phyloP scores from a whole-genome alignment of 78 protist genomes.

The Corallochytrium limacisporum region DNA sequence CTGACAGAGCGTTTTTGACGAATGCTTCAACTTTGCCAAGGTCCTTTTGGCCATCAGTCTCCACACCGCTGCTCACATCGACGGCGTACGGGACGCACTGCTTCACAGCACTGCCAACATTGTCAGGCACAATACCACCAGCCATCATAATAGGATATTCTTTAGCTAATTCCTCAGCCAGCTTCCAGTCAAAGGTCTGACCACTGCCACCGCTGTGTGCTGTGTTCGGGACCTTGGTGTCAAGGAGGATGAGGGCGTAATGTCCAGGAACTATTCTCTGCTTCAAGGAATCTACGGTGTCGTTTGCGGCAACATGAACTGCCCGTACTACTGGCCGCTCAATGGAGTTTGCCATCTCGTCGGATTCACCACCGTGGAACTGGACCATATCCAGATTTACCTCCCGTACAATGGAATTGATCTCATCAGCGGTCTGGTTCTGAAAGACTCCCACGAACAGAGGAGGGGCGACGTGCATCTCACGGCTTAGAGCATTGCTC shows the following conservation, averaged over 20 bases:
- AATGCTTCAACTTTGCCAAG: slow-evolving; percentile 8
- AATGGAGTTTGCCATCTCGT: not conserved
- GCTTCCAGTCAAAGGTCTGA: not conserved
- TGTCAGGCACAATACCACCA: slow-evolving; percentile 10
- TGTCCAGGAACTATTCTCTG: not conserved
- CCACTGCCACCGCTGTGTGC: not conserved
- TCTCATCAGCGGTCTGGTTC: not conserved
- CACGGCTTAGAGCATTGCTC: too few species aligned
- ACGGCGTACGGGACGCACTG: slow-evolving; percentile 6
- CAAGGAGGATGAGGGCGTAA: not conserved
- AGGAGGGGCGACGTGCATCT: slow-evolving; percentile 8
- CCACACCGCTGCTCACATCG: slow-evolving; percentile 38
- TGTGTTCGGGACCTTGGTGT: not conserved
- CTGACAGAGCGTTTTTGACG: not conserved
- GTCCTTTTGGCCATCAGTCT: slow-evolving; percentile 26
- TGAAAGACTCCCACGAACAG: slow-evolving; percentile 34
- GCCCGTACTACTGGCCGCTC: not conserved
- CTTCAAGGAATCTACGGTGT: not conserved
- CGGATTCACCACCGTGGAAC: slow-evolving; percentile 7
- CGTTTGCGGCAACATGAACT: not conserved
- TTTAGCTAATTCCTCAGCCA: not conserved
- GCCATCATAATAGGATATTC: slow-evolving; percentile 1
- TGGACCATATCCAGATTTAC: slow-evolving; percentile 2
- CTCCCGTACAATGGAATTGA: not conserved
- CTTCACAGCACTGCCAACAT: slow-evolving; percentile 10